phyloP scores from a whole-genome alignment of 169 alveolate genomes.

The Plasmodium adleri region DNA sequence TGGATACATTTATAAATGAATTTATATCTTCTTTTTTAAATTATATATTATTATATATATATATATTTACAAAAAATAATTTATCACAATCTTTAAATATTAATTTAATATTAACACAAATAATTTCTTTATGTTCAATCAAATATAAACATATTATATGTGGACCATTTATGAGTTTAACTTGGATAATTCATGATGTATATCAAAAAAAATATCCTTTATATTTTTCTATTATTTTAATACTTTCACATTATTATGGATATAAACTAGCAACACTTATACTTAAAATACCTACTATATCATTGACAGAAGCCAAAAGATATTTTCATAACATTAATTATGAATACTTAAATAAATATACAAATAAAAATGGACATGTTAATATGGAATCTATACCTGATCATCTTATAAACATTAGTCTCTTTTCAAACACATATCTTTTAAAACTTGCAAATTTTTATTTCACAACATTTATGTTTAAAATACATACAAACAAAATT shows the following conservation, averaged over 20 bases:
- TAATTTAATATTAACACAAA: constrained; percentile 37
- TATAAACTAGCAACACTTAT: constrained; percentile 48
- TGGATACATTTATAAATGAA: constrained; percentile 45
- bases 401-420: background rate
- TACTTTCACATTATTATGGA: constrained; percentile 33
- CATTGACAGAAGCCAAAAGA: constrained; percentile 22
- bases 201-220: background rate
- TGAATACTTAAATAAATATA: constrained; percentile 5
- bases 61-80: constrained; percentile 36
- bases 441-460: background rate
- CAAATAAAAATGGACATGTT: constrained; percentile 1
- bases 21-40: constrained; percentile 38
- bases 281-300: constrained; percentile 11
- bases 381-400: background rate
- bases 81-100: constrained; percentile 22
- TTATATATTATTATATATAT: constrained; percentile 30
- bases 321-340: constrained; percentile 24
- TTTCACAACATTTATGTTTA: too few relatives aligned
- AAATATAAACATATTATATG: constrained; percentile 11
- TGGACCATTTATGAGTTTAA: constrained; percentile 67
- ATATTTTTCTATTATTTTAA: constrained; percentile 8
- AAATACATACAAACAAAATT: too few relatives aligned
- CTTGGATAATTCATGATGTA: constrained; percentile 39
- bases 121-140: constrained; percentile 17
- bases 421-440: constrained; percentile 1